Percentiles rank a stretch among this genome's conserved stretches.
phyloP scores from a whole-genome alignment of 805 yeast species.

The Metschnikowia bowlesiae region DNA sequence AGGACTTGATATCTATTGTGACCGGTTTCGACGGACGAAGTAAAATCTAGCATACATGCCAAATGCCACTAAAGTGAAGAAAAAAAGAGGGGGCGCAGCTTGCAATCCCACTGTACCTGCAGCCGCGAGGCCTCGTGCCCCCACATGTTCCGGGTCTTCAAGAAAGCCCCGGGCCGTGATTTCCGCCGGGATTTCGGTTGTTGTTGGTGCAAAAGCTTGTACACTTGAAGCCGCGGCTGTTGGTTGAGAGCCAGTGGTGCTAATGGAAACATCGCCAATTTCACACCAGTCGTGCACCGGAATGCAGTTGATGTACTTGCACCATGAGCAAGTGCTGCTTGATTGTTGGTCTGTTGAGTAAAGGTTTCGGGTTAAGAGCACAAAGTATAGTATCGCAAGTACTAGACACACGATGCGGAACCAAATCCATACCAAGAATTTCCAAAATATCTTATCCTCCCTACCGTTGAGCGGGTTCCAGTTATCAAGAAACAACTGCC shows the following conservation, averaged over 20 bases:
- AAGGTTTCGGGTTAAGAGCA: constrained; percentile 45
- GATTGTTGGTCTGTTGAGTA: constrained; percentile 40
- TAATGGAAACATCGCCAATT: constrained; percentile 35
- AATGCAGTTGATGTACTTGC: constrained; percentile 66
- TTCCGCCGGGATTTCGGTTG: background rate
- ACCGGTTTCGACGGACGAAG: background rate
- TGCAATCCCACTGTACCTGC: background rate
- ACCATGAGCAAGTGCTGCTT: constrained; percentile 57
- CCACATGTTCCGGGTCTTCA: background rate
- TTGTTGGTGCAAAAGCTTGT: constrained; percentile 4
- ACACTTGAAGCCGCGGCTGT: constrained; percentile 5
- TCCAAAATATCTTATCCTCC: constrained; percentile 29
- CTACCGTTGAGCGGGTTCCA: constrained; percentile 39
- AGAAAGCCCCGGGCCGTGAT: background rate
- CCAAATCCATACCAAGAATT: constrained; percentile 50
- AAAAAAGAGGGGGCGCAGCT: background rate
- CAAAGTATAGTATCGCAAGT: constrained; percentile 48
- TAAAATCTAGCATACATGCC: background rate
- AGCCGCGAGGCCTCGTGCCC: background rate
- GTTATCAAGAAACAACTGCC: constrained; percentile 30
- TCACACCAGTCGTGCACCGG: constrained; percentile 73
- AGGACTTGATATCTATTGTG: background rate
- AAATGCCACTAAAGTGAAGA: background rate
- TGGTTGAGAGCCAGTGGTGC: constrained; percentile 8
- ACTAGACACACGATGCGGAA: constrained; percentile 44